Percentiles rank a stretch among this genome's conserved stretches.
Evolutionary conservation across 2,329 filamentous ascomycete genomes (phyloP).

Genomic region (Volutella citrinella): DNA sequence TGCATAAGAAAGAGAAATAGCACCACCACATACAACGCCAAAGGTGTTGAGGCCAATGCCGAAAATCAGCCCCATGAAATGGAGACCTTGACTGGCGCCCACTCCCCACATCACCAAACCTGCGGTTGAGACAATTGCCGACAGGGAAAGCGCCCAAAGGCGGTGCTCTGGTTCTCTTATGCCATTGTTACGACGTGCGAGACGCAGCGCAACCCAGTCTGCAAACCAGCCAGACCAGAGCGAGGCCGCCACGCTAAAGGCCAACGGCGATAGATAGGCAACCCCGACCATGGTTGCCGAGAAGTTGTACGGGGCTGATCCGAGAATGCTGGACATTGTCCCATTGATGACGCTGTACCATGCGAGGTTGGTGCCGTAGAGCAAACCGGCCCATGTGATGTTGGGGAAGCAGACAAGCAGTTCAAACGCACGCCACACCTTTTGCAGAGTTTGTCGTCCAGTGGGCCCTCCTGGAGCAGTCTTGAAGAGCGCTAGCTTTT

Average conservation of each 20-base stretch:
- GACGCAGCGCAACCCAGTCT: constrained; percentile 28
- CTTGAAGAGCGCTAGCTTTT: constrained; percentile 3
- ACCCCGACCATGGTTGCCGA: constrained; percentile 28
- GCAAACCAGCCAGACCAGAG: constrained; percentile 27
- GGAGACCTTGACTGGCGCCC: constrained; percentile 32
- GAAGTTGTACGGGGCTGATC: constrained; percentile 32
- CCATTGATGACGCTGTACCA: constrained; percentile 36
- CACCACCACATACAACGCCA: constrained; percentile 28
- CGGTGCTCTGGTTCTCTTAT: constrained; percentile 34
- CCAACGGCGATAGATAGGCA: constrained; percentile 29
- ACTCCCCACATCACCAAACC: constrained; percentile 48
- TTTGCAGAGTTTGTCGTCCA: constrained; percentile 9
- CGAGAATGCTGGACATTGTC: constrained; percentile 30
- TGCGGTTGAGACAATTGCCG: constrained; percentile 35
- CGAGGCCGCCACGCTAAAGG: constrained; percentile 22
- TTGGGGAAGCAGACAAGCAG: constrained; percentile 30
- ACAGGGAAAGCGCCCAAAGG: constrained; percentile 30
- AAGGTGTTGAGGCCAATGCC: constrained; percentile 30
- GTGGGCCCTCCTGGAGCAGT: constrained; percentile 1
- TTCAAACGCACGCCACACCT: not conserved
- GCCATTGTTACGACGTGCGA: constrained; percentile 32
- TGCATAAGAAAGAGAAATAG: constrained; percentile 30
- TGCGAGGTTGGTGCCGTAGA: constrained; percentile 31
- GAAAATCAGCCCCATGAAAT: constrained; percentile 32
- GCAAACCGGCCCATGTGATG: constrained; percentile 31